These are phyloP conservation scores for Fusarium nematophilum DNA, from an alignment of 2,329 filamentous ascomycete genomes.

Conservation along the genomic window DNA sequence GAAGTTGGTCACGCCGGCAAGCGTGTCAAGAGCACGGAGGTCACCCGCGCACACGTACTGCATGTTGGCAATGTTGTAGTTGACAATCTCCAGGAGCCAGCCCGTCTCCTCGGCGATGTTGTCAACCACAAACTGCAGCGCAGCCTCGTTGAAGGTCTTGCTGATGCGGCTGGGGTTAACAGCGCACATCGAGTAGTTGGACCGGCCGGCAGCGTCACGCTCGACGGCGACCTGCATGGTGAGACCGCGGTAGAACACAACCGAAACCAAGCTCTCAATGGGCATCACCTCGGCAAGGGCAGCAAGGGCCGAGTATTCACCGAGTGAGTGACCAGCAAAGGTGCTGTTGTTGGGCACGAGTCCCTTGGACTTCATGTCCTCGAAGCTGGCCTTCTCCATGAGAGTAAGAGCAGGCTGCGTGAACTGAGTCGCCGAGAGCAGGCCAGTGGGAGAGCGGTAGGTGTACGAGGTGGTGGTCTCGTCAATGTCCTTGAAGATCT, in stretches of 20 bases:
- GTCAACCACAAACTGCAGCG: slow-evolving; percentile 95
- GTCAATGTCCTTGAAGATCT: slow-evolving; percentile 98
- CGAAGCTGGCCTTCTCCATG: slow-evolving; percentile 99
- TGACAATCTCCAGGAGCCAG: slow-evolving; percentile 99
- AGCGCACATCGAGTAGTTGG: slow-evolving; percentile 99
- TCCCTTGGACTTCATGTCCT: slow-evolving; percentile 98
- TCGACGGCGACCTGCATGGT: slow-evolving; percentile 99
- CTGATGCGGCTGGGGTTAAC: slow-evolving; percentile 98
- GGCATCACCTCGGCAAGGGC: slow-evolving; percentile 98
- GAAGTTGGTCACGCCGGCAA: slow-evolving; percentile 89
- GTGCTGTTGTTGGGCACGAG: slow-evolving; percentile 96
- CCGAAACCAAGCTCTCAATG: slow-evolving; percentile 97
- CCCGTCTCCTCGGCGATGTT: slow-evolving; percentile 93
- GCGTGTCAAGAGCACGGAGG: slow-evolving; percentile 76
- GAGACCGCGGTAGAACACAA: slow-evolving; percentile 98
- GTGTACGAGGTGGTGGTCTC: slow-evolving; percentile 96
- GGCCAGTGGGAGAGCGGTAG: slow-evolving; percentile 92
- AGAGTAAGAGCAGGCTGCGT: slow-evolving; percentile 96
- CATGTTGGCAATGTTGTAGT: slow-evolving; percentile 86
- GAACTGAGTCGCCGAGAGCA: slow-evolving; percentile 97
- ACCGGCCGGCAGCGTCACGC: slow-evolving; percentile 90
- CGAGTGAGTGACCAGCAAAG: slow-evolving; percentile 96
- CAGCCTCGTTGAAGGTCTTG: slow-evolving; percentile 98
- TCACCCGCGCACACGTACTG: slow-evolving; percentile 80
- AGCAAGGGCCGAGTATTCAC: slow-evolving; percentile 97